phyloP scores from a whole-genome alignment of 441 rosid genomes.

The Croton laevigatus region DNA sequence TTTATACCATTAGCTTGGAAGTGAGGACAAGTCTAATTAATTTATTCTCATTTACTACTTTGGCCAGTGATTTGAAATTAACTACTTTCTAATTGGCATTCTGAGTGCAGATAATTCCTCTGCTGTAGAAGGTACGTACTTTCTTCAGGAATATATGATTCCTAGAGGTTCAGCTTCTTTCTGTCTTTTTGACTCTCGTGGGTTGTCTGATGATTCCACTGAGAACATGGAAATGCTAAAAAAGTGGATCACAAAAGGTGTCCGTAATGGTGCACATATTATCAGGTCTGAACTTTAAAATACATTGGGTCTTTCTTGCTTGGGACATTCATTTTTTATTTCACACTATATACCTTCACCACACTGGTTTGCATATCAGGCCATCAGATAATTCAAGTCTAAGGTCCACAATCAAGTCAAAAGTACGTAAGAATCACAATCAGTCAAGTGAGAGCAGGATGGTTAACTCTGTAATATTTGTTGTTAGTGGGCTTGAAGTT shows the following conservation, averaged over 20 bases:
- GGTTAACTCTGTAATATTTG: constrained; percentile 70
- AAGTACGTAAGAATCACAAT: constrained; percentile 32
- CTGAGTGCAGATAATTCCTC: constrained; percentile 40
- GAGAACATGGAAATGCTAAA: constrained; percentile 46
- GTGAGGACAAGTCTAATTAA: background rate
- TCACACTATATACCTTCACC: constrained; percentile 10
- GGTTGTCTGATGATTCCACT: constrained; percentile 37
- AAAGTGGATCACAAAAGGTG: constrained; percentile 62
- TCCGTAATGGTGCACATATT: constrained; percentile 53
- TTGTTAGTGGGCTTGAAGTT: constrained; percentile 53
- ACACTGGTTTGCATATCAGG: constrained; percentile 38
- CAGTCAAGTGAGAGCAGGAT: constrained; percentile 33
- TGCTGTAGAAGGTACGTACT: constrained; percentile 49
- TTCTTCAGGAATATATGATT: constrained; percentile 68
- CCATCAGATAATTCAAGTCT: constrained; percentile 48
- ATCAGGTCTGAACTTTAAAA: constrained; percentile 44
- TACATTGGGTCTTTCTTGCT: constrained; percentile 1
- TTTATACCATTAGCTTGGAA: constrained; percentile 4
- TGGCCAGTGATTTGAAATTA: background rate
- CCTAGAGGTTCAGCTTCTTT: constrained; percentile 63
- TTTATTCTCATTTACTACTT: background rate
- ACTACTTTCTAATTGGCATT: background rate
- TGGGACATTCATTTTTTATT: constrained; percentile 1
- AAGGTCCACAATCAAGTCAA: constrained; percentile 37
- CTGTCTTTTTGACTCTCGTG: constrained; percentile 66